Evolutionary conservation across 2,329 filamentous ascomycete genomes (phyloP).

Genomic region (Ophiocordyceps camponoti-saundersi): DNA sequence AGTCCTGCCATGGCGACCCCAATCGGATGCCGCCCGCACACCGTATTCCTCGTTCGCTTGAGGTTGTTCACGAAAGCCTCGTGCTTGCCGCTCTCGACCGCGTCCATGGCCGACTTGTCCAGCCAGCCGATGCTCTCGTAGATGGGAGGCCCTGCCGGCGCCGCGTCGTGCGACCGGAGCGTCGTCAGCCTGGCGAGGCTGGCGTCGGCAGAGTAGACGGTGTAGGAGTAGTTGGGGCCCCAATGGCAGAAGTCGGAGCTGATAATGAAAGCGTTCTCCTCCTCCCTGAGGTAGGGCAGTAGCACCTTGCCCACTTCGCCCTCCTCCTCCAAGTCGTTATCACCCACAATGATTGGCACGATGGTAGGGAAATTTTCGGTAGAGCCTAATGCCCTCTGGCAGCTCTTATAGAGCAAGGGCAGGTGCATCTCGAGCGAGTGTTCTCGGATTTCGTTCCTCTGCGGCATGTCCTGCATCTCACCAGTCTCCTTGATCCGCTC

Average conservation of each 20-base stretch:
- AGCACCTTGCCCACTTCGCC: conserved; percentile 52
- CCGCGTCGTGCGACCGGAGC: conserved; percentile 14
- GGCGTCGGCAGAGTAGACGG: conserved; percentile 44
- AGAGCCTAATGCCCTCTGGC: conserved; percentile 31
- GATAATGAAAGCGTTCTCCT: conserved; percentile 66
- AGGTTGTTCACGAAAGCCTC: conserved; percentile 53
- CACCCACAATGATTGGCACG: conserved; percentile 74
- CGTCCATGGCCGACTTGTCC: conserved; percentile 69
- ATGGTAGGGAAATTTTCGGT: conserved; percentile 49
- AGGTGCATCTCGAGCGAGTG: conserved; percentile 96
- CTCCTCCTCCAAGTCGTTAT: conserved; percentile 48
- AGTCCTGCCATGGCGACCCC: conserved; percentile 81
- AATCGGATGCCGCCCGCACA: conserved; percentile 90
- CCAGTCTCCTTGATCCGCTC: conserved; percentile 24
- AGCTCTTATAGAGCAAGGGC: conserved; percentile 76
- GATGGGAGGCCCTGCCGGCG: conserved; percentile 34
- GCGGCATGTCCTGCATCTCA: conserved; percentile 37
- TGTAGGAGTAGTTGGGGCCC: conserved; percentile 69
- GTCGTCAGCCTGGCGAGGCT: conserved; percentile 21
- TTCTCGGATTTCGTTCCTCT: conserved; percentile 55
- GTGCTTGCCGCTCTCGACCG: conserved; percentile 63
- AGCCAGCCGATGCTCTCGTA: conserved; percentile 72
- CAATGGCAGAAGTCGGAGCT: conserved; percentile 97
- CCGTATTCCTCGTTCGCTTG: conserved; percentile 64
- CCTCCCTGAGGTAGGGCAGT: conserved; percentile 60